These are phyloP conservation scores for Lachnellula occidentalis DNA, from an alignment of 2,329 filamentous ascomycete genomes.

Conservation along the genomic window DNA sequence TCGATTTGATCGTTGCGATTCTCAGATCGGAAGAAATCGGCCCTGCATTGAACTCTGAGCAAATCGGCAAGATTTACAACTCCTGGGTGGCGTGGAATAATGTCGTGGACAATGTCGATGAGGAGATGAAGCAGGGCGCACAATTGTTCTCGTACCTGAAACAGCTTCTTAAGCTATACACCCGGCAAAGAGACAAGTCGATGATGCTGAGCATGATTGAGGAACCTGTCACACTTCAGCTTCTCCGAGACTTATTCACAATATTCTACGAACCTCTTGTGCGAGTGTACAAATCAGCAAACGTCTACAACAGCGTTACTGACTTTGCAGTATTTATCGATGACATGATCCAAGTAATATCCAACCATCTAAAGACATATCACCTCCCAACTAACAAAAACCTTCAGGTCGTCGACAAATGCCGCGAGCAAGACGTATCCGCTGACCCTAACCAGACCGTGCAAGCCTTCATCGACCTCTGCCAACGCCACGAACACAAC, in stretches of 20 bases:
- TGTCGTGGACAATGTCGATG: slow-evolving; percentile 84
- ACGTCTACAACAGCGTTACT: slow-evolving; percentile 95
- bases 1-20: slow-evolving; percentile 82
- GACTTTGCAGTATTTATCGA: slow-evolving; percentile 93
- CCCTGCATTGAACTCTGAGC: slow-evolving; percentile 64
- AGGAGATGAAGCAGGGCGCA: slow-evolving; percentile 82
- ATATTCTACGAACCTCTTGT: slow-evolving; percentile 99
- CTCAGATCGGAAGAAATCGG: slow-evolving; percentile 71
- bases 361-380: not conserved
- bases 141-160: slow-evolving; percentile 93
- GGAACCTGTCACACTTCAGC: slow-evolving; percentile 92
- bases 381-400: slow-evolving; percentile 12
- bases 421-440: slow-evolving; percentile 71
- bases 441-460: slow-evolving; percentile 98
- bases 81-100: slow-evolving; percentile 95
- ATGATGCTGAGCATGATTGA: slow-evolving; percentile 97
- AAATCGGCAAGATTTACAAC: slow-evolving; percentile 84
- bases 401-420: slow-evolving; percentile 55
- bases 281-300: slow-evolving; percentile 95
- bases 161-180: slow-evolving; percentile 87
- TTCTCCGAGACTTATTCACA: slow-evolving; percentile 93
- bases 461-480: slow-evolving; percentile 95
- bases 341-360: slow-evolving; percentile 74
- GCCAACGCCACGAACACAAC: slow-evolving; percentile 88
- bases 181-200: slow-evolving; percentile 84